phyloP scores from a whole-genome alignment of 1,284 basidiomycete genomes.

The Leccinum angustisporum region DNA sequence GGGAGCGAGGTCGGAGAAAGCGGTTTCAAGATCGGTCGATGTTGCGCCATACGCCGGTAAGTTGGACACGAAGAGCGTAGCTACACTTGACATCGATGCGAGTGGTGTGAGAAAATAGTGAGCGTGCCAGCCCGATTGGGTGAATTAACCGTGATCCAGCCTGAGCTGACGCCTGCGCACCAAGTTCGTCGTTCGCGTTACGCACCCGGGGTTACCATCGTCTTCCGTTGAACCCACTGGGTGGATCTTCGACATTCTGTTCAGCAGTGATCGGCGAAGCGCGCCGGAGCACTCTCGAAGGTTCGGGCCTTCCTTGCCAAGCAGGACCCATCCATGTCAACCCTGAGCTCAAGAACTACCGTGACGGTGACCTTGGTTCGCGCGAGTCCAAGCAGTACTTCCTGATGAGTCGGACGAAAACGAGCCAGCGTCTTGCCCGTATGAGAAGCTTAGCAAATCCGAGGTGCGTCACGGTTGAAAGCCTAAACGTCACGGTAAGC shows the following conservation, averaged over 20 bases:
- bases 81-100: neutral
- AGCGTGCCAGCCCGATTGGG: too few species aligned
- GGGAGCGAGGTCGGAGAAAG: slow-evolving; percentile 95
- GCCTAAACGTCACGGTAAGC: too few species aligned
- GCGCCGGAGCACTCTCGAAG: slow-evolving; percentile 19
- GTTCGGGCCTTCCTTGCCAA: slow-evolving; percentile 21
- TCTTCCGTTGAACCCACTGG: slow-evolving; percentile 21
- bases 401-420: too few species aligned
- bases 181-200: slow-evolving; percentile 22
- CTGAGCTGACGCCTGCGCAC: slow-evolving; percentile 15
- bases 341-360: slow-evolving; percentile 25
- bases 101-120: neutral
- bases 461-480: too few species aligned
- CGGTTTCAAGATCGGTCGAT: slow-evolving; percentile 84
- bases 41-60: slow-evolving; percentile 84
- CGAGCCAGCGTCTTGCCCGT: too few species aligned
- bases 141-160: slow-evolving; percentile 18
- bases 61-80: slow-evolving; percentile 80
- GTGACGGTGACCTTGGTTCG: slow-evolving; percentile 21
- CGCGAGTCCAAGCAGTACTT: slow-evolving; percentile 23
- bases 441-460: too few species aligned
- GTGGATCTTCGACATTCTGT: slow-evolving; percentile 27
- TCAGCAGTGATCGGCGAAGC: slow-evolving; percentile 21
- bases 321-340: slow-evolving; percentile 25
- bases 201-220: slow-evolving; percentile 20